Conservation (phyloP, 2,329 filamentous ascomycete genomes). For the Botryotinia calthae region DNA sequence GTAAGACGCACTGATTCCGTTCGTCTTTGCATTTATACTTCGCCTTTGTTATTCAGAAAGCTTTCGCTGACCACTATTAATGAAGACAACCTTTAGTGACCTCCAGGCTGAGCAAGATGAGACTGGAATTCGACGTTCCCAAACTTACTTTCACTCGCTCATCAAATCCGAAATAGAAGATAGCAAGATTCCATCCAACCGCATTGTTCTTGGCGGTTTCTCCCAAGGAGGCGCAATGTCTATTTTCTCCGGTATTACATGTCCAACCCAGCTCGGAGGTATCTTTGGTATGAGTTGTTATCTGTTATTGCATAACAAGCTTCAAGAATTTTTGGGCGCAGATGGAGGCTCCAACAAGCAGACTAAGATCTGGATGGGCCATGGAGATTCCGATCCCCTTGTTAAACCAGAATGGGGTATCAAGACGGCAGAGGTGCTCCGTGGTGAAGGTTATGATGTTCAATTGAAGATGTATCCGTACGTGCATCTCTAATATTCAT, state of each 20-base stretch:
- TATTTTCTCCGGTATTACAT: constrained; percentile 74
- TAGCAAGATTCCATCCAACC: constrained; percentile 74
- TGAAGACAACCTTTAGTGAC: constrained; percentile 45
- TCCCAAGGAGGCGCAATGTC: constrained; percentile 87
- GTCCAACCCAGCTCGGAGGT: constrained; percentile 72
- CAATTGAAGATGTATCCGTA: constrained; percentile 74
- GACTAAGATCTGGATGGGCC: constrained; percentile 85
- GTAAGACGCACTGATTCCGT: constrained; percentile 45
- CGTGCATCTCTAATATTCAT: constrained; percentile 37
- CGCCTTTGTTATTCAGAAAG: not conserved
- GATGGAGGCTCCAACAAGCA: constrained; percentile 61
- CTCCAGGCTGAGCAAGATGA: constrained; percentile 60
- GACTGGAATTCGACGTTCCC: constrained; percentile 68
- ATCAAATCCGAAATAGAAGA: constrained; percentile 74
- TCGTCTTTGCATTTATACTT: constrained; percentile 24
- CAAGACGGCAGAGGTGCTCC: constrained; percentile 64
- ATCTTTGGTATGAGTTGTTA: constrained; percentile 85
- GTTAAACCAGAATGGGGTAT: constrained; percentile 69
- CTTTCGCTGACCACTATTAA: not conserved
- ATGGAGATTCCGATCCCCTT: constrained; percentile 75
- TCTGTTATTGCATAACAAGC: constrained; percentile 65
- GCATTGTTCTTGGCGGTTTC: constrained; percentile 84
- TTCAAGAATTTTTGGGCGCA: constrained; percentile 55
- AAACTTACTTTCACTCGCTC: constrained; percentile 73
- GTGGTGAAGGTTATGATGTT: constrained; percentile 68